These are phyloP conservation scores for Ceratocystis diversiconidia DNA, from an alignment of 2,329 filamentous ascomycete genomes.

Conservation along the genomic window DNA sequence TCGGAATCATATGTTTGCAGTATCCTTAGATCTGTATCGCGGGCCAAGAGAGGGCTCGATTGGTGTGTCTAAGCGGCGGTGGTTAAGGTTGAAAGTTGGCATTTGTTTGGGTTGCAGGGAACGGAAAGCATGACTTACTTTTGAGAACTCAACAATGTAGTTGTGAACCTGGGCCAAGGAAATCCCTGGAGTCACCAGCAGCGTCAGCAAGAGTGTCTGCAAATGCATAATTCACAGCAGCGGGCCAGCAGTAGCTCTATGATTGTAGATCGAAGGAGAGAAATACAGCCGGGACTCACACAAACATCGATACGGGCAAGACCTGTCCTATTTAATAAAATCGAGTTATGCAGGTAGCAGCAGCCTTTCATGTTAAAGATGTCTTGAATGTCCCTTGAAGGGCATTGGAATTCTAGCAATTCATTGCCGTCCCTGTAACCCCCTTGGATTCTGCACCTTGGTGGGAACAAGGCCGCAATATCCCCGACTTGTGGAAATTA, in stretches of 20 bases:
- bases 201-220: not conserved
- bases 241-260: not conserved
- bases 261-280: not conserved
- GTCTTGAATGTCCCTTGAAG: not conserved
- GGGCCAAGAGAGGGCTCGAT: not conserved
- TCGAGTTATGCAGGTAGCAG: not conserved
- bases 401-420: not conserved
- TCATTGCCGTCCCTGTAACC: not conserved
- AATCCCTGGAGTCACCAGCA: not conserved
- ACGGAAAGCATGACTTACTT: not conserved
- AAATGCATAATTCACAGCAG: slow-evolving; percentile 1
- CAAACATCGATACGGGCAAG: not conserved
- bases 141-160: slow-evolving; percentile 13
- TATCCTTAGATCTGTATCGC: not conserved
- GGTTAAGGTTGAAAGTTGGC: not conserved
- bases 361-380: not conserved
- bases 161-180: not conserved
- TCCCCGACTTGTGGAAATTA: slow-evolving; percentile 5
- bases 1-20: slow-evolving; percentile 24
- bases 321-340: not conserved
- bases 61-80: not conserved
- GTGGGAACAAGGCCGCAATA: not conserved
- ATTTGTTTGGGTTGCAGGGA: not conserved
- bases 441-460: not conserved
- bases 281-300: not conserved